phyloP scores from a whole-genome alignment of 2,329 filamentous ascomycete species.

The Pseudogymnoascus sp. region DNA sequence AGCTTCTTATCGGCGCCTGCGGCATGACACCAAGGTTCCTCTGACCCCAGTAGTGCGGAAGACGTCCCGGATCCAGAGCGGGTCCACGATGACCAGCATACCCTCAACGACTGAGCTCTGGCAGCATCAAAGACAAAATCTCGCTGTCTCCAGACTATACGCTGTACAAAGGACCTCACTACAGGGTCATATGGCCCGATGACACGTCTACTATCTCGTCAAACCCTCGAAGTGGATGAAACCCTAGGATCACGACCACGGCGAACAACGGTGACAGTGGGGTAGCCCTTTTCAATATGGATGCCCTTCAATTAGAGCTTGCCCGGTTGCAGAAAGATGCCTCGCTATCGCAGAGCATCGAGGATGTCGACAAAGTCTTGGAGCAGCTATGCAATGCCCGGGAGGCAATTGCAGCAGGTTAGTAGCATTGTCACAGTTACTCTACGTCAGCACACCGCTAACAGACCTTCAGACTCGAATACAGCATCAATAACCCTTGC shows the following conservation, averaged over 20 bases:
- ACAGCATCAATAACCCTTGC: slow-evolving; percentile 68
- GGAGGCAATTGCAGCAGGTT: slow-evolving; percentile 65
- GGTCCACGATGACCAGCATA: slow-evolving; percentile 7
- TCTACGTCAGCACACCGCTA: slow-evolving; percentile 7
- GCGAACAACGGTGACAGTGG: slow-evolving; percentile 14
- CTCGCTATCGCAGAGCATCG: slow-evolving; percentile 37
- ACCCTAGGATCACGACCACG: not conserved
- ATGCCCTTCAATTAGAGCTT: slow-evolving; percentile 27
- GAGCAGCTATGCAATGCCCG: slow-evolving; percentile 67
- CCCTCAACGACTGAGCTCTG: not conserved
- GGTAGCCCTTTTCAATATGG: slow-evolving; percentile 25
- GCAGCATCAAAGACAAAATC: not conserved
- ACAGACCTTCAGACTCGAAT: slow-evolving; percentile 50
- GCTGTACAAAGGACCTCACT: not conserved
- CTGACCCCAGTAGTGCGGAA: slow-evolving; percentile 8
- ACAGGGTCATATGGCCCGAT: not conserved
- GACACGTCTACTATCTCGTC: slow-evolving; percentile 9
- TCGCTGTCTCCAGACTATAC: not conserved
- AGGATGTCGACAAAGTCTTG: slow-evolving; percentile 78
- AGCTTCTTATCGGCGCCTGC: not conserved
- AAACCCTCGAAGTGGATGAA: not conserved
- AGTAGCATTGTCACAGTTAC: slow-evolving; percentile 17
- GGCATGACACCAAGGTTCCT: slow-evolving; percentile 8
- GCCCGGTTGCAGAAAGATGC: slow-evolving; percentile 26
- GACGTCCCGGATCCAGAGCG: slow-evolving; percentile 8